Conservation (phyloP, 192 early-diverging fungal species). For the Linnemannia elongata region DNA sequence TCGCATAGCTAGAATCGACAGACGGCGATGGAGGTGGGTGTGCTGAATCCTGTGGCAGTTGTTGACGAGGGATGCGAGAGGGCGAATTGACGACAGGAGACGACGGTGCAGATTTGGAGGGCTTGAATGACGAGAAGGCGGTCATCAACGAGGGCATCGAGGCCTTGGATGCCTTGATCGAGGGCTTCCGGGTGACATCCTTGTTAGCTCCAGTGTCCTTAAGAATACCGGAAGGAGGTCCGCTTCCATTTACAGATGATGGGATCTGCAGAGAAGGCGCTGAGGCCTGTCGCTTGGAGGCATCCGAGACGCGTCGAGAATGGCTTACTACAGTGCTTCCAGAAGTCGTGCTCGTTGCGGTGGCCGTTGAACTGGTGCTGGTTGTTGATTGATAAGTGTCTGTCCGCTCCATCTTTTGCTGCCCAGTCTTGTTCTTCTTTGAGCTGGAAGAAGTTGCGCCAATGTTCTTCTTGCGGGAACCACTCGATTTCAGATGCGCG, state of each 20-base stretch:
- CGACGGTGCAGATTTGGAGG: constrained; percentile 40
- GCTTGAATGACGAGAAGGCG: constrained; percentile 48
- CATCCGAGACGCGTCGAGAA: neutral
- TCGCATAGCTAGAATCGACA: neutral
- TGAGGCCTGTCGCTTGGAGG: constrained; percentile 3
- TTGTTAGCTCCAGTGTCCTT: constrained; percentile 14
- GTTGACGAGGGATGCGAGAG: neutral
- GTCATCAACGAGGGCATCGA: constrained; percentile 56
- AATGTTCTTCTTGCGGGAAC: constrained; percentile 41
- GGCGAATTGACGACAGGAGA: constrained; percentile 29
- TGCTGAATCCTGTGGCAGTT: neutral
- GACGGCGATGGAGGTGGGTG: neutral
- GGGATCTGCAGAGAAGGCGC: constrained; percentile 35
- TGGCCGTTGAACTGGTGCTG: neutral
- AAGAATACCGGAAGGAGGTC: neutral
- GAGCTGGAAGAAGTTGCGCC: neutral
- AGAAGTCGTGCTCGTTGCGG: neutral
- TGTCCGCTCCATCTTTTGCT: neutral
- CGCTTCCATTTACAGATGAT: neutral
- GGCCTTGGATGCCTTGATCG: constrained; percentile 54
- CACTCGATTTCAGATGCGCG: constrained; percentile 35
- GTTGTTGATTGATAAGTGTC: neutral
- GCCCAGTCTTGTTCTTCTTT: constrained; percentile 15
- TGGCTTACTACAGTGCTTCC: neutral
- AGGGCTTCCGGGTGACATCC: constrained; percentile 31